Evolutionary conservation across 106 monocot genomes (phyloP), one percentile per base, ranked within the genome.

Genomic region (Dioscorea alata): DNA sequence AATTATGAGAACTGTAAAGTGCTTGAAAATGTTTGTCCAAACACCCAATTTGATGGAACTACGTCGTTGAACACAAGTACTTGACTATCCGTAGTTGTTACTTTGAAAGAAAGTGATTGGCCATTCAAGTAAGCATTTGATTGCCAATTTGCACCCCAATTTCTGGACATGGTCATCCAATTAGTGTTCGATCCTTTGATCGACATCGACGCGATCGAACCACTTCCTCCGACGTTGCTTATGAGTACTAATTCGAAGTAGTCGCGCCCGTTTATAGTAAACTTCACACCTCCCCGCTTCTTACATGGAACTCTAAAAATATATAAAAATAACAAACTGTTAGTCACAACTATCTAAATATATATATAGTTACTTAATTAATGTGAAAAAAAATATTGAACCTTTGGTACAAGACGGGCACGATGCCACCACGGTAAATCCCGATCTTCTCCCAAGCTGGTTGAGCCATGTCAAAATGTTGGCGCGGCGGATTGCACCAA

Each of bases 141-240:
- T 61, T 86, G 85, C 89, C 89, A 90, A 31, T 82, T 86, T 33
- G 69, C 77, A 2, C 89, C 89, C 85, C 82, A 86, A 49, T 83
- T 86, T 69, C 80, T 74, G 2, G 74, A 74, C 82, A 82, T 77
- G 4, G 76, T 25, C 65, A 79, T 64, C 89, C 89, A 90, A 5
- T 68, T 62, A 4, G 84, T 78, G 2, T 12, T 69, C 3, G 72
- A 69, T 0, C 83, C 85, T 69, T 85, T 83, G 54, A 86, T 72
- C 1, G 80, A 71, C 48, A 86, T 62, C 6, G 85, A 83, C 20
- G 77, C 49, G 68, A 90, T 70, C 0, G 71, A 75, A 15, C 89
- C 89, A 48, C 70, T 12, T 50, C 88, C 84, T 2, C 70, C 84
- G 20, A 88, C 88, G 57, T 88, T 88, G 19, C 70, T 70, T 4